phyloP scores from a whole-genome alignment of 306 rosid species.

The Casuarina equisetifolia region DNA sequence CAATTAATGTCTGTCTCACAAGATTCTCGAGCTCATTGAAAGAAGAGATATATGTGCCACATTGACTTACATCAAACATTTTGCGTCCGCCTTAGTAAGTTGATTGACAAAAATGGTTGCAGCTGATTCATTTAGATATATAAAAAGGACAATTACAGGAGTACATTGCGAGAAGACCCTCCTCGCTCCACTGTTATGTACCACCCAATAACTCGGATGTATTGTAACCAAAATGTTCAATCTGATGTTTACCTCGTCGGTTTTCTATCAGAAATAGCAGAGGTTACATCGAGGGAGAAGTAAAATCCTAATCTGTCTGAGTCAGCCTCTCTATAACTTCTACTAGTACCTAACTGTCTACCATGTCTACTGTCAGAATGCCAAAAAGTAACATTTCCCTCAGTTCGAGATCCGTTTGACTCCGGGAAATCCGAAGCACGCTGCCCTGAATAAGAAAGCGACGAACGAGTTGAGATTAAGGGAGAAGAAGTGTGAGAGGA shows the following conservation, averaged over 20 bases:
- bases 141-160: conserved; percentile 15
- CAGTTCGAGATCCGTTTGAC: conserved; percentile 26
- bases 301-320: conserved; percentile 54
- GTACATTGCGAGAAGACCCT: conserved; percentile 28
- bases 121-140: conserved; percentile 10
- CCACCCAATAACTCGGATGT: conserved; percentile 28
- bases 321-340: conserved; percentile 46
- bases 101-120: conserved; percentile 26
- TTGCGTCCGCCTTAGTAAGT: too few species aligned
- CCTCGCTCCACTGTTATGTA: conserved; percentile 43
- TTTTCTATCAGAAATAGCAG: conserved; percentile 46
- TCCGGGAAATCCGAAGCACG: conserved; percentile 46
- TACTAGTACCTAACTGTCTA: conserved; percentile 55
- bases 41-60: too few species aligned
- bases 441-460: conserved; percentile 54
- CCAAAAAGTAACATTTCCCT: conserved; percentile 39
- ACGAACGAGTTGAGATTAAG: conserved; percentile 46
- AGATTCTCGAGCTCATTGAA: too few species aligned
- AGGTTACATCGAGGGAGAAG: conserved; percentile 44
- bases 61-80: too few species aligned
- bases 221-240: conserved; percentile 36
- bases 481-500: conserved; percentile 61
- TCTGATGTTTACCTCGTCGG: conserved; percentile 43
- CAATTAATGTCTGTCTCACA: too few species aligned
- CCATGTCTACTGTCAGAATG: conserved; percentile 52